Conservation (phyloP, 805 yeast genomes). For the Kuraishia hungarica region DNA sequence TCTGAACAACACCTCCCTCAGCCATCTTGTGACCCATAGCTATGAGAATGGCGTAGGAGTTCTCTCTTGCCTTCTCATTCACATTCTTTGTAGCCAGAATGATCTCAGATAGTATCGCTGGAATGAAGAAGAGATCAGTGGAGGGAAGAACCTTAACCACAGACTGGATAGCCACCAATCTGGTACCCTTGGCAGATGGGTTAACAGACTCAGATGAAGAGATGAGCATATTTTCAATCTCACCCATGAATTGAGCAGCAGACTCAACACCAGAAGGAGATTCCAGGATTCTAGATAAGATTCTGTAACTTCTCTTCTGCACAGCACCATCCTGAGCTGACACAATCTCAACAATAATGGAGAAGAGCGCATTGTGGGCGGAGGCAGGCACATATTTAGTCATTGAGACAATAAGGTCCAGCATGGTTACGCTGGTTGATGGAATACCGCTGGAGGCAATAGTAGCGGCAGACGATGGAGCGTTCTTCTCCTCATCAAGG, state of each 20-base stretch:
- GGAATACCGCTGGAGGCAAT: conserved; percentile 30
- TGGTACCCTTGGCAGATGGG: conserved; percentile 71
- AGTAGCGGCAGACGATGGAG: conserved; percentile 20
- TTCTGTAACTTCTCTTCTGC: conserved; percentile 87
- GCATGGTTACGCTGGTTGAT: conserved; percentile 69
- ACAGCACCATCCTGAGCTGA: conserved; percentile 50
- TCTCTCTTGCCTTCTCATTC: conserved; percentile 84
- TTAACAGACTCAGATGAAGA: conserved; percentile 50
- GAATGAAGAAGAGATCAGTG: conserved; percentile 65
- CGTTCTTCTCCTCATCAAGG: conserved; percentile 46
- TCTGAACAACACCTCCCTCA: conserved; percentile 57
- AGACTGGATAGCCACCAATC: conserved; percentile 59
- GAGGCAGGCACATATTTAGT: conserved; percentile 70
- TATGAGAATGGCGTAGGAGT: conserved; percentile 67
- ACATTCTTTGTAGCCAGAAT: conserved; percentile 86
- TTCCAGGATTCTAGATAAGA: conserved; percentile 63
- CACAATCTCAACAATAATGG: conserved; percentile 70
- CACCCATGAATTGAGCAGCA: conserved; percentile 39
- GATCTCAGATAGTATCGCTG: conserved; percentile 76
- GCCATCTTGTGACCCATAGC: conserved; percentile 76
- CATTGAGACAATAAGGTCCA: conserved; percentile 86
- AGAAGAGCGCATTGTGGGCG: conserved; percentile 63
- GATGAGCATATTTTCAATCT: conserved; percentile 53
- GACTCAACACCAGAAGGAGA: conserved; percentile 54
- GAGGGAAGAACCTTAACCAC: conserved; percentile 57